phyloP scores from a whole-genome alignment of 257 asterid species.

The Nicotiana attenuata region DNA sequence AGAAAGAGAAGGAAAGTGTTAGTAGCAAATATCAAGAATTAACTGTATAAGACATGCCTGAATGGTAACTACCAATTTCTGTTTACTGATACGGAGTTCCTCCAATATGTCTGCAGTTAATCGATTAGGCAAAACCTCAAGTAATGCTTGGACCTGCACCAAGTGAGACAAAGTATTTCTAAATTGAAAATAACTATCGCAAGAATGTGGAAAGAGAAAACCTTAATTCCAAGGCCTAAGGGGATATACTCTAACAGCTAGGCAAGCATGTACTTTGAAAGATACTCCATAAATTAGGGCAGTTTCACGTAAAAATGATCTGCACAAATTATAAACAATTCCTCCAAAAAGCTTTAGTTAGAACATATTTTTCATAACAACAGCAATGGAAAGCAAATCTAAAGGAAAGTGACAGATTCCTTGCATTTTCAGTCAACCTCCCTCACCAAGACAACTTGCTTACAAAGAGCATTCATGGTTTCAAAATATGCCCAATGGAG shows the following conservation, averaged over 20 bases:
- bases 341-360: neutral
- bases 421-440: neutral
- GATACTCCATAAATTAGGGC: neutral
- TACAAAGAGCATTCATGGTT: neutral
- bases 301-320: neutral
- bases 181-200: neutral
- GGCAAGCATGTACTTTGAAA: neutral
- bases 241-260: neutral
- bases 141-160: slow-evolving; percentile 80
- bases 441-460: neutral
- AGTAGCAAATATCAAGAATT: slow-evolving; percentile 7
- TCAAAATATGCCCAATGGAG: neutral
- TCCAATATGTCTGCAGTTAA: slow-evolving; percentile 86
- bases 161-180: slow-evolving; percentile 12
- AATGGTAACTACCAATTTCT: slow-evolving; percentile 53
- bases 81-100: slow-evolving; percentile 95
- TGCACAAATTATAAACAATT: neutral
- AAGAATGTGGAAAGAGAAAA: neutral
- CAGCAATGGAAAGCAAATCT: neutral
- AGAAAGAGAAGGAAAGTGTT: neutral
- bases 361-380: neutral
- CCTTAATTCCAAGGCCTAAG: neutral
- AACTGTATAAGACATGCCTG: neutral
- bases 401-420: neutral
- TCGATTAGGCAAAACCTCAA: slow-evolving; percentile 93